phyloP scores from a whole-genome alignment of 2,329 filamentous ascomycete species.

The Alternaria brassicicola region DNA sequence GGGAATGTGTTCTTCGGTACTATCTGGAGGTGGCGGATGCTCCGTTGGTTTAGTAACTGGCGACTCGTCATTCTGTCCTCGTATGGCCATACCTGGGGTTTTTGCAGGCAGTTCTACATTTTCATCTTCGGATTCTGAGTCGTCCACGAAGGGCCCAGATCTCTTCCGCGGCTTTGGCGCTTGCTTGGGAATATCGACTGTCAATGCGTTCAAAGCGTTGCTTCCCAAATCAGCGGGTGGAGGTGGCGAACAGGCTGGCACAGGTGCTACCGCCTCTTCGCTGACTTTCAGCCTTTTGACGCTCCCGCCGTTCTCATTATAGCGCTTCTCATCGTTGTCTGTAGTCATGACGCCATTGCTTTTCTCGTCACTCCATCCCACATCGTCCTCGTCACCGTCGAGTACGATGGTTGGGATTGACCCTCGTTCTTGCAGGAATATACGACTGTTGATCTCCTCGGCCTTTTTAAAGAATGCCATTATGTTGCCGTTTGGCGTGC shows the following conservation, averaged over 20 bases:
- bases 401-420: conserved; percentile 26
- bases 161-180: conserved; percentile 37
- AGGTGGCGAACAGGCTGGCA: conserved; percentile 46
- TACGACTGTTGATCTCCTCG: conserved; percentile 48
- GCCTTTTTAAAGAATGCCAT: conserved; percentile 62
- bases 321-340: conserved; percentile 40
- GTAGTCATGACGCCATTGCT: conserved; percentile 22
- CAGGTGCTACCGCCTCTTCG: conserved; percentile 44
- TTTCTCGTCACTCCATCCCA: conserved; percentile 42
- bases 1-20: conserved; percentile 1
- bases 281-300: conserved; percentile 51
- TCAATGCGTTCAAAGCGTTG: conserved; percentile 6
- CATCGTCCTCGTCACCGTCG: conserved; percentile 31
- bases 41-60: conserved; percentile 32
- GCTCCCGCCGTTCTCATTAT: conserved; percentile 52
- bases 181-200: conserved; percentile 14
- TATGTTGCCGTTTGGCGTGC: conserved; percentile 58
- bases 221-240: conserved; percentile 25
- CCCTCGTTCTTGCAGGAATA: conserved; percentile 46
- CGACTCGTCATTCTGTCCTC: conserved; percentile 13
- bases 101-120: conserved; percentile 8
- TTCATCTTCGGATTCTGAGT: conserved; percentile 67
- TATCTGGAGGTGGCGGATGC: conserved; percentile 17
- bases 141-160: conserved; percentile 71
- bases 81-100: conserved; percentile 33